These are phyloP conservation scores for Coprinopsis marcescibilis DNA, from an alignment of 768 basidiomycete species.

Conservation along the genomic window DNA sequence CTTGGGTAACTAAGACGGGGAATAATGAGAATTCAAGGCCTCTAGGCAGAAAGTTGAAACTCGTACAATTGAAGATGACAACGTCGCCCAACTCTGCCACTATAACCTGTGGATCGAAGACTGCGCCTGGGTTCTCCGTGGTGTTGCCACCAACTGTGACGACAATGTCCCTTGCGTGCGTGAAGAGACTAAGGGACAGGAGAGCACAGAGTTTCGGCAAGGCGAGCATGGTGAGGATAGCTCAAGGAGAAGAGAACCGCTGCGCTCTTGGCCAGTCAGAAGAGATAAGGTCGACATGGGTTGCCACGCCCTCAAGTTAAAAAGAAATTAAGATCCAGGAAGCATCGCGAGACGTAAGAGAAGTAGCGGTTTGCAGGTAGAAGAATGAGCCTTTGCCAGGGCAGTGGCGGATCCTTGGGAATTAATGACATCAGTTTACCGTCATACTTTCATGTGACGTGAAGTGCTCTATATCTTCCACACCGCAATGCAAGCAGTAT, in stretches of 20 bases:
- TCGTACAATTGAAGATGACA: slow-evolving; percentile 53
- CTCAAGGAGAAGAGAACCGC: not conserved
- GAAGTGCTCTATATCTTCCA: no score
- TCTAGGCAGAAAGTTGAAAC: not conserved
- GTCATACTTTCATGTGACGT: not conserved
- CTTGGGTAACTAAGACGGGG: slow-evolving; percentile 37
- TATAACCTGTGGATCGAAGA: slow-evolving; percentile 44
- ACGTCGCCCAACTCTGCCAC: slow-evolving; percentile 40
- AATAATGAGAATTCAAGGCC: not conserved
- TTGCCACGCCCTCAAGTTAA: not conserved
- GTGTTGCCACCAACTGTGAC: slow-evolving; percentile 44
- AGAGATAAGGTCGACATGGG: not conserved
- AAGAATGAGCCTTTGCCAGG: no score
- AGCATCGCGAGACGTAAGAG: no score
- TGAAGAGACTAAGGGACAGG: slow-evolving; percentile 14
- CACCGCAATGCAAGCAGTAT: no score
- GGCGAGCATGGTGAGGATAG: slow-evolving; percentile 11
- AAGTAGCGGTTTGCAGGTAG: no score
- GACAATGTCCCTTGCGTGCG: slow-evolving; percentile 33
- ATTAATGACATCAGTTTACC: not conserved
- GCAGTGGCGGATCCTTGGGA: no score
- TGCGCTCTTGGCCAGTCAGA: not conserved
- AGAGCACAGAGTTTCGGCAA: slow-evolving; percentile 13
- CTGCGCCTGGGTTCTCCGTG: slow-evolving; percentile 33
- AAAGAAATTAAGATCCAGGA: not conserved